Conservation (phyloP, 2,329 filamentous ascomycete species). For the Cladophialophora chaetospira region DNA sequence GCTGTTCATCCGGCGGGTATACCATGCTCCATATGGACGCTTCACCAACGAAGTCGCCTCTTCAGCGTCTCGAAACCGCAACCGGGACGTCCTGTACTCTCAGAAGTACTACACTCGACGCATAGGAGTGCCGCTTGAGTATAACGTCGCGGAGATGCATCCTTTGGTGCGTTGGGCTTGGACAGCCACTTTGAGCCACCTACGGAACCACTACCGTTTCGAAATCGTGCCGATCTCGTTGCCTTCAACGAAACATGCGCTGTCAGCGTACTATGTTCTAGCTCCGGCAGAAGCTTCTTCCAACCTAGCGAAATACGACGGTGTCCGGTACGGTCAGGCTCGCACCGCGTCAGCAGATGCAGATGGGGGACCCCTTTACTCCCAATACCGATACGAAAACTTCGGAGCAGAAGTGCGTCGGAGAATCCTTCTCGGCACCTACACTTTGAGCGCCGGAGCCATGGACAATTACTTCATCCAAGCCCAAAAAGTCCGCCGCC, state of each 20-base stretch:
- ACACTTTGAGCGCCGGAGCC: constrained; percentile 83
- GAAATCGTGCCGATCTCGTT: constrained; percentile 75
- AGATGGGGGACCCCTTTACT: constrained; percentile 68
- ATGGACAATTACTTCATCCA: constrained; percentile 97
- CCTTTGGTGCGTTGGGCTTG: constrained; percentile 70
- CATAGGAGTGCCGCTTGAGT: constrained; percentile 69
- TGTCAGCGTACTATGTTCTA: constrained; percentile 93
- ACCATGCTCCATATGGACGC: background rate
- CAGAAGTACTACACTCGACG: constrained; percentile 39
- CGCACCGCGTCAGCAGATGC: constrained; percentile 53
- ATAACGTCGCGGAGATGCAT: constrained; percentile 82
- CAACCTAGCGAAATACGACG: constrained; percentile 95
- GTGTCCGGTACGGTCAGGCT: constrained; percentile 81
- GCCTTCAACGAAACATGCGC: constrained; percentile 78
- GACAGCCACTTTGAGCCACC: constrained; percentile 59
- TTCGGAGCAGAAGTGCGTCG: constrained; percentile 85
- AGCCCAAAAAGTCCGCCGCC: constrained; percentile 80
- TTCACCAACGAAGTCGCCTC: background rate
- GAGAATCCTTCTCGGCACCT: constrained; percentile 85
- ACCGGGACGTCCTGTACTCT: constrained; percentile 1
- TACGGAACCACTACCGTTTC: constrained; percentile 65
- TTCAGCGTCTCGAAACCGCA: background rate
- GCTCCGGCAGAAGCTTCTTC: constrained; percentile 94
- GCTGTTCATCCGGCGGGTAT: constrained; percentile 1
- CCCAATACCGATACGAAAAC: constrained; percentile 69